A percentile compares a stretch with the other conserved stretches of the same genome.
These are phyloP conservation scores for Ophiocordyceps australis DNA, from an alignment of 2,329 filamentous ascomycete genomes.

Conservation along the genomic window DNA sequence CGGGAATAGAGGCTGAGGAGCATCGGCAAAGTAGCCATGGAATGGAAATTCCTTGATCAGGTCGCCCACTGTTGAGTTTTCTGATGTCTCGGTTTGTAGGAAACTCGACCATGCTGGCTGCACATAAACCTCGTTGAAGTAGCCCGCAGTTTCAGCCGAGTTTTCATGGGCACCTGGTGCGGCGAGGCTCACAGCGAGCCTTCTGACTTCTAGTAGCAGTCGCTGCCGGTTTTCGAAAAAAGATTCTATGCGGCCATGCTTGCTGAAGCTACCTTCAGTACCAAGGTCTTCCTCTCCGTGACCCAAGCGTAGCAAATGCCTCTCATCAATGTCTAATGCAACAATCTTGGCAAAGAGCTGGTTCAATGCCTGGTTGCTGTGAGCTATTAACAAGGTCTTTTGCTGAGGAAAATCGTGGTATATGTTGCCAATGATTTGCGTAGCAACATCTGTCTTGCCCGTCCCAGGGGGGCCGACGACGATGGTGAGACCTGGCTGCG, in stretches of 20 bases:
- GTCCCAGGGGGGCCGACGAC: slow-evolving; percentile 92
- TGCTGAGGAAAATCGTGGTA: slow-evolving; percentile 96
- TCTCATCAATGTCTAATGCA: slow-evolving; percentile 87
- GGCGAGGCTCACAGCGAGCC: slow-evolving; percentile 66
- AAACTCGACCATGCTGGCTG: slow-evolving; percentile 80
- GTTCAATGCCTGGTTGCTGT: slow-evolving; percentile 95
- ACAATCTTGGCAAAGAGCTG: slow-evolving; percentile 97
- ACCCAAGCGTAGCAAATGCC: slow-evolving; percentile 79
- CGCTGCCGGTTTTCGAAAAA: slow-evolving; percentile 75
- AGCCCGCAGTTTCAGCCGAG: slow-evolving; percentile 90
- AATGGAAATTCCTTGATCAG: slow-evolving; percentile 72
- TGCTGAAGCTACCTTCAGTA: slow-evolving; percentile 76
- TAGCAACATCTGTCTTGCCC: slow-evolving; percentile 97
- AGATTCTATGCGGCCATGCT: slow-evolving; percentile 84
- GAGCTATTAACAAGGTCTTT: slow-evolving; percentile 79
- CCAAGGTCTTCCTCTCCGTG: slow-evolving; percentile 91
- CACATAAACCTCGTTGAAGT: slow-evolving; percentile 88
- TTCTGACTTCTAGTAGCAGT: slow-evolving; percentile 69
- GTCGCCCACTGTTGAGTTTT: slow-evolving; percentile 36
- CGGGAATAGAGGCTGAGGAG: slow-evolving; percentile 73
- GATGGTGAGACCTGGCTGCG: slow-evolving; percentile 83
- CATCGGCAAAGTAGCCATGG: slow-evolving; percentile 68
- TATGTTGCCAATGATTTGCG: slow-evolving; percentile 96
- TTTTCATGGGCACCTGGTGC: slow-evolving; percentile 90
- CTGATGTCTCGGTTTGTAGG: slow-evolving; percentile 35